phyloP scores from a whole-genome alignment of 495 filamentous ascomycete species.

The Hypoxylon intermedium region DNA sequence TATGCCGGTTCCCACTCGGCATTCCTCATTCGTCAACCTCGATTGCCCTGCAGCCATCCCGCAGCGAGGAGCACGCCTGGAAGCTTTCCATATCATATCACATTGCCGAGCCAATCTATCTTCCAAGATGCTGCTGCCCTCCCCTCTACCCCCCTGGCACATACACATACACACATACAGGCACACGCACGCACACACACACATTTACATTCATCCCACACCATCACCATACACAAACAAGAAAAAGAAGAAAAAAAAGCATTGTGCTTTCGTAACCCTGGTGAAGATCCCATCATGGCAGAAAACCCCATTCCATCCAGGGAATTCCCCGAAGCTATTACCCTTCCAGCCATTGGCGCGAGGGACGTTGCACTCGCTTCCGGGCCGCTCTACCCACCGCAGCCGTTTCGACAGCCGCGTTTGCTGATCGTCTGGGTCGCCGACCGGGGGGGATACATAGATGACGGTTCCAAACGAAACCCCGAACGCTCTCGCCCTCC shows the following conservation, averaged over 20 bases:
- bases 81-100: slow-evolving; percentile 28
- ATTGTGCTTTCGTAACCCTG: slow-evolving; percentile 3
- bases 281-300: not conserved
- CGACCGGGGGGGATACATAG: slow-evolving; percentile 38
- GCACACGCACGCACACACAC: too few relatives aligned
- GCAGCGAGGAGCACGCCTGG: slow-evolving; percentile 28
- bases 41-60: slow-evolving; percentile 28
- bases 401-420: slow-evolving; percentile 38
- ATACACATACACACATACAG: too few relatives aligned
- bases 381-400: slow-evolving; percentile 38
- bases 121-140: slow-evolving; percentile 4
- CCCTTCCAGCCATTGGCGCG: slow-evolving; percentile 16
- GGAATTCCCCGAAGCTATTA: slow-evolving; percentile 23
- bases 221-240: slow-evolving; percentile 4
- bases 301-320: not conserved
- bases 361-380: slow-evolving; percentile 38
- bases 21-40: slow-evolving; percentile 35
- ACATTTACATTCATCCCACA: too few relatives aligned
- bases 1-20: slow-evolving; percentile 37
- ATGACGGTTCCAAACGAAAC: slow-evolving; percentile 36
- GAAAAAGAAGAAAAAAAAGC: slow-evolving; percentile 6
- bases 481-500: slow-evolving; percentile 18
- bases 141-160: too few relatives aligned
- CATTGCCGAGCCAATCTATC: slow-evolving; percentile 28
- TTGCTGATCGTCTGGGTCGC: slow-evolving; percentile 38